These are phyloP conservation scores for Lactifluus subvellereus DNA, from an alignment of 768 basidiomycete genomes.

Conservation along the genomic window DNA sequence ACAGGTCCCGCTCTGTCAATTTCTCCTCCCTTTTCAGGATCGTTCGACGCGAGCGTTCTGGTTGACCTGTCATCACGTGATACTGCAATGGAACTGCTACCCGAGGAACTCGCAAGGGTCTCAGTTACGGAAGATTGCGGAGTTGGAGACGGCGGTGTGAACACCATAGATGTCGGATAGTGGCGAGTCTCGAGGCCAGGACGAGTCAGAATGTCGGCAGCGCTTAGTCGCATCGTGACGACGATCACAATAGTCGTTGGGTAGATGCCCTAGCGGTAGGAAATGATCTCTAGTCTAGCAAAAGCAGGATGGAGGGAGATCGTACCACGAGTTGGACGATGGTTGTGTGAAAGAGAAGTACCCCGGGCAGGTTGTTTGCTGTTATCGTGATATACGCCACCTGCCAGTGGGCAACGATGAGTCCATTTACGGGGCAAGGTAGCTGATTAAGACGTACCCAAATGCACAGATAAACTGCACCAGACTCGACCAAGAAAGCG, in stretches of 20 bases:
- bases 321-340: constrained; percentile 16
- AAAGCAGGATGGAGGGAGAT: not conserved
- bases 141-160: not conserved
- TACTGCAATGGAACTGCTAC: not conserved
- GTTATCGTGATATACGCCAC: not conserved
- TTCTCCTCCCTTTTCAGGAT: not conserved
- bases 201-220: not conserved
- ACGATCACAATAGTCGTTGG: constrained; percentile 10
- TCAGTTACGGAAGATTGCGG: not conserved
- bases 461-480: constrained; percentile 7
- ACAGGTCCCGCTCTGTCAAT: not conserved
- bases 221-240: constrained; percentile 9
- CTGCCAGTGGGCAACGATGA: not conserved
- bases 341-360: not conserved
- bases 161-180: not conserved
- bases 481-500: constrained; percentile 11
- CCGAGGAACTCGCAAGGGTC: not conserved
- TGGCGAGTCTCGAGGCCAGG: not conserved
- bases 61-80: not conserved
- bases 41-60: not conserved
- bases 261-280: constrained; percentile 7
- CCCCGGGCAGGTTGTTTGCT: not conserved
- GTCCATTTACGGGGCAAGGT: not conserved
- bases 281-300: not conserved
- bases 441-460: not conserved